These are phyloP conservation scores for Tuber umbilicatum DNA, from an alignment of 495 filamentous ascomycete genomes.

Conservation along the genomic window DNA sequence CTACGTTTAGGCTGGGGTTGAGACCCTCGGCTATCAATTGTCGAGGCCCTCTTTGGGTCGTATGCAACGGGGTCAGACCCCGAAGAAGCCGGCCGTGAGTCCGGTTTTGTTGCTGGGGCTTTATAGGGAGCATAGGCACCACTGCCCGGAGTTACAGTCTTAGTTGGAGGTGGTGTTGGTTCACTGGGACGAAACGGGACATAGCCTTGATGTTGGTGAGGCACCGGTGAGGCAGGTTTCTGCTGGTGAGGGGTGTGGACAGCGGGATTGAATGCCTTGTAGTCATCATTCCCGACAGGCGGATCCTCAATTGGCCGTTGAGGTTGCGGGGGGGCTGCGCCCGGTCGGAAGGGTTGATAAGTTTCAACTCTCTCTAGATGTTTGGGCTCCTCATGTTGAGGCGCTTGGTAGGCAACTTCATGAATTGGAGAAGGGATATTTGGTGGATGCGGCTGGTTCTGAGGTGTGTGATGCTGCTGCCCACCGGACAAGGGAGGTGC, in stretches of 20 bases:
- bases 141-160: slow-evolving; percentile 4
- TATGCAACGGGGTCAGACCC: slow-evolving; percentile 23
- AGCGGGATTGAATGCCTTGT: slow-evolving; percentile 16
- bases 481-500: background rate
- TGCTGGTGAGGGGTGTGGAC: slow-evolving; percentile 5
- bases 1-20: slow-evolving; percentile 11
- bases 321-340: background rate
- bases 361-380: slow-evolving; percentile 7
- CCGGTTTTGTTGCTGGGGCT: slow-evolving; percentile 7
- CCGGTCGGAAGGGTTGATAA: slow-evolving; percentile 29
- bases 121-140: slow-evolving; percentile 23
- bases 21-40: slow-evolving; percentile 8
- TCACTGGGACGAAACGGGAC: slow-evolving; percentile 20
- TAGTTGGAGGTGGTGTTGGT: slow-evolving; percentile 8
- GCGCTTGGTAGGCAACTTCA: slow-evolving; percentile 1
- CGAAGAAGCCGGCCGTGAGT: slow-evolving; percentile 16
- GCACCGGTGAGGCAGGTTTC: slow-evolving; percentile 1
- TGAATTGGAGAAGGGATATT: slow-evolving; percentile 2
- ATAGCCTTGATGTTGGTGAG: background rate
- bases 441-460: background rate
- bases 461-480: background rate
- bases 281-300: background rate
- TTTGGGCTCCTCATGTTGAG: slow-evolving; percentile 1
- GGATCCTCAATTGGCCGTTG: slow-evolving; percentile 1
- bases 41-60: slow-evolving; percentile 28